A percentile compares a stretch with the other conserved stretches of the same genome.
Conservation (phyloP, 192 early-diverging fungal species). For the Umbelopsis sp. region DNA sequence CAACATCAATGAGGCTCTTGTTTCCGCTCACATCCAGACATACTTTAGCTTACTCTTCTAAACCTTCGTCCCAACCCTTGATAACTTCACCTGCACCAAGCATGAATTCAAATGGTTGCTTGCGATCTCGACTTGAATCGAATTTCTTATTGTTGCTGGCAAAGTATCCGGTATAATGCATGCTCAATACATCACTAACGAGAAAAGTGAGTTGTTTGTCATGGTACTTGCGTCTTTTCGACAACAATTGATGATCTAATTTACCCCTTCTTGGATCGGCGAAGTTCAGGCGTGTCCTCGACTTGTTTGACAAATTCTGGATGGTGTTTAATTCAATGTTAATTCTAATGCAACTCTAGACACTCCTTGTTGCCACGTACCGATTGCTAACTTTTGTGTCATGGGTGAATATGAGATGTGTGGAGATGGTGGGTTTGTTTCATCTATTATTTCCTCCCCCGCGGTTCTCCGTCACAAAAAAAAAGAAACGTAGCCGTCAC, state of each 20-base stretch:
- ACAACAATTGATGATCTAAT: neutral
- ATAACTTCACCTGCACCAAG: constrained; percentile 86
- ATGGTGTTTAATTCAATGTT: neutral
- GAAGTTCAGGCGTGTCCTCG: constrained; percentile 5
- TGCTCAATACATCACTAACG: constrained; percentile 11
- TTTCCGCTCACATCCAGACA: neutral
- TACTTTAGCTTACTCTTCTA: constrained; percentile 3
- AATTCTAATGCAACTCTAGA: too few species aligned
- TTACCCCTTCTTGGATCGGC: constrained; percentile 1
- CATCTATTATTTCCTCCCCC: too few species aligned
- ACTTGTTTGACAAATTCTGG: constrained; percentile 4
- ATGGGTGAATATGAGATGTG: too few species aligned
- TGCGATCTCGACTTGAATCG: constrained; percentile 74
- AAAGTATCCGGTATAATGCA: constrained; percentile 29
- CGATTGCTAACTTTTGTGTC: neutral
- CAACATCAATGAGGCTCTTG: neutral
- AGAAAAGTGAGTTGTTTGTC: too few species aligned
- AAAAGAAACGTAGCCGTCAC: neutral
- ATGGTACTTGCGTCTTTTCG: too few species aligned
- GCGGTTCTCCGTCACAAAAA: constrained; percentile 1
- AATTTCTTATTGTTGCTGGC: constrained; percentile 61
- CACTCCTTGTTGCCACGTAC: neutral
- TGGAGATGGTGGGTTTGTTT: neutral
- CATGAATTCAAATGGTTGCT: constrained; percentile 69
- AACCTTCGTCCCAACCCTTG: constrained; percentile 76